phyloP scores from a whole-genome alignment of 2,329 filamentous ascomycete species.

The Atkinsonella texensis region DNA sequence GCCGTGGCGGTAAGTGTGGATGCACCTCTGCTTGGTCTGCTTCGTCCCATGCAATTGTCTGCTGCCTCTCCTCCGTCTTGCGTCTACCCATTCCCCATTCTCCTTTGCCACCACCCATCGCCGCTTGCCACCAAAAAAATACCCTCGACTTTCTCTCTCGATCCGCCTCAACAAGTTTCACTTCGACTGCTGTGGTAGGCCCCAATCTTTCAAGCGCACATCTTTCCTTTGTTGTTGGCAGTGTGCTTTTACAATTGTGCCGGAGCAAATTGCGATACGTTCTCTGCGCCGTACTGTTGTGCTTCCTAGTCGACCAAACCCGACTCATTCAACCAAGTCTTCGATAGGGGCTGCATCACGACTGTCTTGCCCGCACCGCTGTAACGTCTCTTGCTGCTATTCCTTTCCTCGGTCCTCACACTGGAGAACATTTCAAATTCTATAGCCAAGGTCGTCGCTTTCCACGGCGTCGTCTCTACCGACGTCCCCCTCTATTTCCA shows the following conservation, averaged over 20 bases:
- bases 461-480: constrained; percentile 7
- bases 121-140: no score
- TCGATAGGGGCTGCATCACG: constrained; percentile 5
- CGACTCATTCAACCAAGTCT: constrained; percentile 1
- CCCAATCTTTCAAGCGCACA: background rate
- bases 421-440: background rate
- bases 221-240: background rate
- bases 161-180: background rate
- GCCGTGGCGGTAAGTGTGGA: no score
- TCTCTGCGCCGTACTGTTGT: constrained; percentile 1
- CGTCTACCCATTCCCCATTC: background rate
- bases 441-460: constrained; percentile 1
- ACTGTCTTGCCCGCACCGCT: constrained; percentile 6
- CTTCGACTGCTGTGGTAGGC: background rate
- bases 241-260: background rate
- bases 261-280: background rate
- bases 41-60: background rate
- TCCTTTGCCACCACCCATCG: constrained; percentile 1
- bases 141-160: background rate
- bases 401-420: background rate
- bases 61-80: constrained; percentile 3
- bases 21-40: background rate
- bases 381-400: background rate
- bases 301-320: background rate
- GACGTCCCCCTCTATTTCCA: constrained; percentile 25